Evolutionary conservation across 306 rosid species (phyloP).

Genomic region (Ochetophila trinervis): DNA sequence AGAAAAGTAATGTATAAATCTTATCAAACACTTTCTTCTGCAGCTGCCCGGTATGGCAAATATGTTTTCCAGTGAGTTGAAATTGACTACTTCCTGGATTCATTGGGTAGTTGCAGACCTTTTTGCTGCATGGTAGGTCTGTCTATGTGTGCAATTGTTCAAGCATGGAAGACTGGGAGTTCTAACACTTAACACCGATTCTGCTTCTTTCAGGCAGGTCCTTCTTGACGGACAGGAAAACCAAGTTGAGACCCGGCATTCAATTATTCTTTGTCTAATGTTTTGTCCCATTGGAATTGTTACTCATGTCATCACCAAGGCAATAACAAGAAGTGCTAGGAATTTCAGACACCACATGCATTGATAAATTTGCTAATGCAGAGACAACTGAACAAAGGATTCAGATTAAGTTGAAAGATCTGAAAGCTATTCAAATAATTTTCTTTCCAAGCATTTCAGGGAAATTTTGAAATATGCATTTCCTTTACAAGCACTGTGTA

Average conservation of each 20-base stretch:
- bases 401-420: conserved; percentile 7
- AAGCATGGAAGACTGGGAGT: not conserved
- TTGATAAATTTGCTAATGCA: conserved; percentile 24
- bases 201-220: conserved; percentile 57
- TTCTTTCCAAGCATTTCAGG: not conserved
- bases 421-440: conserved; percentile 9
- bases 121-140: conserved; percentile 82
- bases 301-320: conserved; percentile 74
- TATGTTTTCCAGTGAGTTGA: conserved; percentile 89
- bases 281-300: conserved; percentile 90
- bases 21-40: conserved; percentile 6
- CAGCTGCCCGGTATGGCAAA: conserved; percentile 78
- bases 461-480: not conserved
- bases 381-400: conserved; percentile 12
- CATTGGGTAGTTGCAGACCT: conserved; percentile 87
- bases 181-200: conserved; percentile 18
- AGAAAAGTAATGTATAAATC: not conserved
- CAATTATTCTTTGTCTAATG: conserved; percentile 78
- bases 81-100: conserved; percentile 97
- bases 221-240: conserved; percentile 70
- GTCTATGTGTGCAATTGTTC: not conserved
- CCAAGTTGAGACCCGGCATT: conserved; percentile 79
- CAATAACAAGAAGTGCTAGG: conserved; percentile 42
- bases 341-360: conserved; percentile 33
- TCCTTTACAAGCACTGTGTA: conserved; percentile 4